phyloP scores from a whole-genome alignment of 306 rosid species.

The Cicer arietinum region DNA sequence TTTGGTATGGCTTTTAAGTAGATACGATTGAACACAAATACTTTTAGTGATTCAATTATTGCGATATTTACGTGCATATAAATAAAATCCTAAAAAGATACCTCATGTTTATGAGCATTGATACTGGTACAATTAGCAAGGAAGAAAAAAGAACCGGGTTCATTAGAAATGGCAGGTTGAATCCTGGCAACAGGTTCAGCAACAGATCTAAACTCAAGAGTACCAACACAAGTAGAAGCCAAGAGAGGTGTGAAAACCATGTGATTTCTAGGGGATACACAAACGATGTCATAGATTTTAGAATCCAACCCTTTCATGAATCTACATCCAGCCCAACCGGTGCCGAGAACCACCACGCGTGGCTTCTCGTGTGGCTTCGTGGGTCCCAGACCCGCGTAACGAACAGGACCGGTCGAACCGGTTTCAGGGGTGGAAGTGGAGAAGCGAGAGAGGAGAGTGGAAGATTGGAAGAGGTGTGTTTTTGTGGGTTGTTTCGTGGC shows the following conservation, averaged over 20 bases:
- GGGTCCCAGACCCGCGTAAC: slow-evolving; percentile 54
- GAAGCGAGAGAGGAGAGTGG: slow-evolving; percentile 50
- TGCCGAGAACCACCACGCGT: slow-evolving; percentile 82
- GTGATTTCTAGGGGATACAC: slow-evolving; percentile 96
- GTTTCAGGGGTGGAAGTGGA: slow-evolving; percentile 39
- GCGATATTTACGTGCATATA: no score
- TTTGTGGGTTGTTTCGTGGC: slow-evolving; percentile 26
- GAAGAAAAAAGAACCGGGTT: slow-evolving; percentile 91
- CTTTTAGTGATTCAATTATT: no score
- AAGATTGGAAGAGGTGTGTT: slow-evolving; percentile 31
- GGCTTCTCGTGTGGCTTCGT: slow-evolving; percentile 81
- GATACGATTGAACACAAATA: no score
- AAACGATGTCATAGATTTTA: slow-evolving; percentile 72
- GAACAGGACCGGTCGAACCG: slow-evolving; percentile 21
- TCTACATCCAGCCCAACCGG: slow-evolving; percentile 98
- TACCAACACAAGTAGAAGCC: slow-evolving; percentile 98
- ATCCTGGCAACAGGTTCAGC: slow-evolving; percentile 90
- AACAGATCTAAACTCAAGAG: slow-evolving; percentile 89
- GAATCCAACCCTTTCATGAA: slow-evolving; percentile 84
- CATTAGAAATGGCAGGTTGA: slow-evolving; percentile 85
- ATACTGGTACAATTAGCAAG: slow-evolving; percentile 73
- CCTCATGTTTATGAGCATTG: slow-evolving; percentile 66
- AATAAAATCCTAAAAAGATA: slow-evolving; percentile 25
- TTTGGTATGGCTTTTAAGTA: no score
- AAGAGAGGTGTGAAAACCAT: slow-evolving; percentile 96